Evolutionary conservation across 176 grass and related monocot genomes (phyloP).

Genomic region (Zoysia pacifica): DNA sequence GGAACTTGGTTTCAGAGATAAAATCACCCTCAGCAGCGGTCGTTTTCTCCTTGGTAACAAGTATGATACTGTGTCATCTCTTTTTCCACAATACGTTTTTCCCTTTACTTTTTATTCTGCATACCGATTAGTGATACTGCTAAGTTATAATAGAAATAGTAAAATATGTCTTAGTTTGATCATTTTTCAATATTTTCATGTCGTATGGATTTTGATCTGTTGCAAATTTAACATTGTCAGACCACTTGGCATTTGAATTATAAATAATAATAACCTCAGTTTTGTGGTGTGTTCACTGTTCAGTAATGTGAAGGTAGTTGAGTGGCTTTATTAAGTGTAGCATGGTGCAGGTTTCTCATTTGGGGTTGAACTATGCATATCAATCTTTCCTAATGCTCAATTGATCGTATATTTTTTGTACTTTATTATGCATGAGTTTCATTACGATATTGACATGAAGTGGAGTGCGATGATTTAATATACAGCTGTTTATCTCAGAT

Average conservation of each 20-base stretch:
- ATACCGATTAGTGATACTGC: slow-evolving; percentile 5
- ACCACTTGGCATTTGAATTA: neutral
- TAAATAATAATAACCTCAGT: neutral
- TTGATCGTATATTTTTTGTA: slow-evolving; percentile 5
- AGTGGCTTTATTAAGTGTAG: slow-evolving; percentile 7
- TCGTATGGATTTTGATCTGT: no score
- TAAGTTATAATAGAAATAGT: slow-evolving; percentile 10
- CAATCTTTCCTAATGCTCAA: neutral
- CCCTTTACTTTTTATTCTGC: slow-evolving; percentile 4
- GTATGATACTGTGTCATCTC: slow-evolving; percentile 53
- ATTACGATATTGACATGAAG: neutral
- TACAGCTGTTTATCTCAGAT: slow-evolving; percentile 47
- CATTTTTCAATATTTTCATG: neutral
- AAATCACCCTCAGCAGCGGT: slow-evolving; percentile 98
- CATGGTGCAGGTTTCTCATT: neutral
- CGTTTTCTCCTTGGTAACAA: slow-evolving; percentile 99
- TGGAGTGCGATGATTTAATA: slow-evolving; percentile 3
- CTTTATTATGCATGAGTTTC: neutral
- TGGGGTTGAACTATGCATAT: neutral
- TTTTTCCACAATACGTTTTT: slow-evolving; percentile 5
- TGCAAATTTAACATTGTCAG: no score
- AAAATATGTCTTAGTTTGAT: neutral
- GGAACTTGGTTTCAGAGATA: slow-evolving; percentile 98
- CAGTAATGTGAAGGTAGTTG: neutral
- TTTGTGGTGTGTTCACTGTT: neutral